phyloP scores from a whole-genome alignment of 177 flowering plant genomes.

The Telopea speciosissima region DNA sequence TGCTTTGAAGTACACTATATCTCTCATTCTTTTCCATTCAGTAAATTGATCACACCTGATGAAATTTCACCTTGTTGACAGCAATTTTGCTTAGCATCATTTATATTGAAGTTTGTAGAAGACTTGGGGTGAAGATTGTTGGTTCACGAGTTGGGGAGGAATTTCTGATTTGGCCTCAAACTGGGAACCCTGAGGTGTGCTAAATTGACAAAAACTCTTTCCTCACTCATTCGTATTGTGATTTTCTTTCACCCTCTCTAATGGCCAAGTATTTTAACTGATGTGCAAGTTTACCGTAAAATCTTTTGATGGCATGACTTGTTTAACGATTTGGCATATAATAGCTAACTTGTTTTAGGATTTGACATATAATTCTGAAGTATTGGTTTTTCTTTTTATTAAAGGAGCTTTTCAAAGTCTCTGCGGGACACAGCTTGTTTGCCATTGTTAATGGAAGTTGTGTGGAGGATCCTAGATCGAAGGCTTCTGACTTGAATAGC shows the following conservation, averaged over 20 bases:
- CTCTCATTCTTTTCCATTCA: not conserved
- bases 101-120: constrained; percentile 64
- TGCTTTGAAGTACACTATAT: not conserved
- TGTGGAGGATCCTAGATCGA: constrained; percentile 61
- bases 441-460: constrained; percentile 61
- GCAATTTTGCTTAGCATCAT: constrained; percentile 61
- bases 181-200: constrained; percentile 50
- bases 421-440: constrained; percentile 58
- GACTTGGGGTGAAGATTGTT: constrained; percentile 51
- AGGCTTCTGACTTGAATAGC: constrained; percentile 62
- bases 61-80: constrained; percentile 22
- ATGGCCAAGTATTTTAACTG: not conserved
- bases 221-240: not conserved
- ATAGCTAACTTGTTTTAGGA: not conserved
- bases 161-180: constrained; percentile 73
- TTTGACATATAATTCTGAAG: not conserved
- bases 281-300: not conserved
- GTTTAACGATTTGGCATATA: not conserved
- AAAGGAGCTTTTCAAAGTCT: constrained; percentile 60
- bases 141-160: constrained; percentile 79
- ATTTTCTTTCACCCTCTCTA: not conserved
- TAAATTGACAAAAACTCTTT: constrained; percentile 3
- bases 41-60: constrained; percentile 8
- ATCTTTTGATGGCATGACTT: not conserved
- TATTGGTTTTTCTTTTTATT: not conserved